Base-by-base conservation (phyloP, 805 yeast species). In the Starmerella ratchasimensis region DNA sequence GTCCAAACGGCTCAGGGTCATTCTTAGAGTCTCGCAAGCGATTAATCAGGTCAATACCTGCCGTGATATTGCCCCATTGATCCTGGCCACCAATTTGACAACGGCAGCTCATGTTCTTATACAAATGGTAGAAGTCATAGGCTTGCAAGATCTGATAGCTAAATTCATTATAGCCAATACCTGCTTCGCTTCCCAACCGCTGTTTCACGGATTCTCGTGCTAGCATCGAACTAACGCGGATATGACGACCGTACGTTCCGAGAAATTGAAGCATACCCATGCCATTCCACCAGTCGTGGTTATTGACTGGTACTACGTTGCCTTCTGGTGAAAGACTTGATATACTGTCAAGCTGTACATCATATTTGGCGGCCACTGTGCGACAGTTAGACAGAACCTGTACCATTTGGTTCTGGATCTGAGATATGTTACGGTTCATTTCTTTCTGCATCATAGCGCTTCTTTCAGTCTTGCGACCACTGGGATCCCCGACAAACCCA, bases 21-120 rank as follows among this genome's bases (percentile, higher is more conserved):
- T 32, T 14, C 11, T 28, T 25, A 17, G 52, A 40, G 11, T 54
- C 51, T 7, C 52, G 57, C 20, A 80, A 55, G 44, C 94, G 63
- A 1, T 77, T 65, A 28, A 86, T 83, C 41, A 90, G 65, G 51
- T 90, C 98, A 28, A 81, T 71, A 0, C 98, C 98, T 0, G 97
- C 96, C 2, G 93, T 82, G 42, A 90, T 90, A 52, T 90, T 90
- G 1, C 98, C 98, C 84, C 95, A 90, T 59, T 90, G 98, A 56
- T 90, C 98, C 54, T 80, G 84, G 5, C 98, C 98, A 18, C 98
- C 98, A 7, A 64, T 75, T 61, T 90, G 97, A 11, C 84, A 59
- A 30, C 67, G 64, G 30, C 86, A 86, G 3, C 63, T 58, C 26
- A 71, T 59, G 13, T 69, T 55, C 27, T 67, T 67, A 61, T 72